Evolutionary conservation across 2,329 filamentous ascomycete species (phyloP).

Genomic region (Dactylellina haptotyla): DNA sequence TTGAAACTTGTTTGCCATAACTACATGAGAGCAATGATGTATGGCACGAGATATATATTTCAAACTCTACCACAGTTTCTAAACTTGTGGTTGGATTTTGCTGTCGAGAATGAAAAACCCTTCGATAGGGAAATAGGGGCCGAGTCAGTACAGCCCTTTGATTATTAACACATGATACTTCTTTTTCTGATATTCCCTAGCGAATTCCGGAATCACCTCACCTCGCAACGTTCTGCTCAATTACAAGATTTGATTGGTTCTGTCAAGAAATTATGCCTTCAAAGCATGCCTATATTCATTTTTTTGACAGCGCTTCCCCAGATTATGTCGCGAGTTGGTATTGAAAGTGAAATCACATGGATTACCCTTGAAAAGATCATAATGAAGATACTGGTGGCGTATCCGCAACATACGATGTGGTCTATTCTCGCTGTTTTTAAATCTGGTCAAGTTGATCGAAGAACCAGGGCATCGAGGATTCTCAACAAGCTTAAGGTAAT

Average conservation of each 20-base stretch:
- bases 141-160: constrained; percentile 59
- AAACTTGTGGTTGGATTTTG: constrained; percentile 93
- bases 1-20: constrained; percentile 92
- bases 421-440: constrained; percentile 87
- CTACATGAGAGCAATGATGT: constrained; percentile 84
- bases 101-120: constrained; percentile 75
- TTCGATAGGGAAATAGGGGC: constrained; percentile 66
- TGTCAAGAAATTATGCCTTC: constrained; percentile 75
- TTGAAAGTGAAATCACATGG: constrained; percentile 81
- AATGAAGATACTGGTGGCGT: constrained; percentile 81
- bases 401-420: constrained; percentile 93
- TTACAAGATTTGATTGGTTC: constrained; percentile 77
- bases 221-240: constrained; percentile 69
- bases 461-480: constrained; percentile 65
- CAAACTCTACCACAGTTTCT: constrained; percentile 91
- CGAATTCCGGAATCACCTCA: constrained; percentile 64
- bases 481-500: constrained; percentile 61
- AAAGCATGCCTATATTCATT: constrained; percentile 71
- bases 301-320: constrained; percentile 79
- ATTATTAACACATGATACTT: neutral
- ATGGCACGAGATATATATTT: constrained; percentile 94
- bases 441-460: constrained; percentile 77
- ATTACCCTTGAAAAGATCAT: constrained; percentile 81
- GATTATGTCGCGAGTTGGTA: constrained; percentile 93
- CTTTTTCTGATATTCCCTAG: constrained; percentile 50